phyloP scores from a whole-genome alignment of 305 asterid species.

The Fraxinus angustifolia region DNA sequence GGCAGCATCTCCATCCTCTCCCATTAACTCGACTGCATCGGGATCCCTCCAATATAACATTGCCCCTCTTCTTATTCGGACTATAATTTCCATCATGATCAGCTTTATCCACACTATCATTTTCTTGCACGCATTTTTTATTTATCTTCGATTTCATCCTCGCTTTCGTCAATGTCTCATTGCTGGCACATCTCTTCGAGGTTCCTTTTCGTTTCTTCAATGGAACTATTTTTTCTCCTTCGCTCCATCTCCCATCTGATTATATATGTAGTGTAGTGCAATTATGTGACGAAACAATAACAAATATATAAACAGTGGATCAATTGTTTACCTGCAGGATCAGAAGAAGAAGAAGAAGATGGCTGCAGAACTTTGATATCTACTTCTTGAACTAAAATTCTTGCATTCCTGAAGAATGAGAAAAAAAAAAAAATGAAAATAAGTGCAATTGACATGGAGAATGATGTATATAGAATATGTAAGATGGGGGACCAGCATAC shows the following conservation, averaged over 20 bases:
- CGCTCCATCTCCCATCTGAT: constrained; percentile 22
- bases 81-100: neutral
- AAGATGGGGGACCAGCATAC: constrained; percentile 46
- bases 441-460: constrained; percentile 29
- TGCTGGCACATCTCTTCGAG: constrained; percentile 20
- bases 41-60: constrained; percentile 61
- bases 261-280: neutral
- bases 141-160: constrained; percentile 57
- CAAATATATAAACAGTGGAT: neutral
- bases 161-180: constrained; percentile 13
- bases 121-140: constrained; percentile 30
- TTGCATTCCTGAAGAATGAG: constrained; percentile 35
- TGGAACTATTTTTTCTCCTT: constrained; percentile 45
- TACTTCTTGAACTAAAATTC: constrained; percentile 27
- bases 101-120: neutral
- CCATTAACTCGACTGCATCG: constrained; percentile 84
- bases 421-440: neutral
- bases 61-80: constrained; percentile 49
- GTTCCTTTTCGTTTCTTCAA: constrained; percentile 53
- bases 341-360: constrained; percentile 29
- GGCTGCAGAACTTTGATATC: constrained; percentile 18
- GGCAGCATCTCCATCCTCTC: constrained; percentile 80
- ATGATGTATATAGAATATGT: constrained; percentile 21
- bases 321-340: constrained; percentile 33
- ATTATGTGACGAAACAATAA: neutral